Evolutionary conservation across 169 alveolate species (phyloP).

Genomic region (Plasmodium falciparum): DNA sequence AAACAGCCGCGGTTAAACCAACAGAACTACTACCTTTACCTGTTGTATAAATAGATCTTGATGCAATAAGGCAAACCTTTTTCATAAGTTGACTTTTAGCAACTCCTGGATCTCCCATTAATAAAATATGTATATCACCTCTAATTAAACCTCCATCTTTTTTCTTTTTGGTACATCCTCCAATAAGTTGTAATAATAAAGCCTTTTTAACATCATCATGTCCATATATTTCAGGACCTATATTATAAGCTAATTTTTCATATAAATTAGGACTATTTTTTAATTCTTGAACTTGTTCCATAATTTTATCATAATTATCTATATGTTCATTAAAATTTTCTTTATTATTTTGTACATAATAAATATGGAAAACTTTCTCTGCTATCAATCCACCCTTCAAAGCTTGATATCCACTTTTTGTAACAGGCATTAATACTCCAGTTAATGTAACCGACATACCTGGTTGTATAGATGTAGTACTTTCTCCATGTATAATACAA

Average conservation of each 20-base stretch:
- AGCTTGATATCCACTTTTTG: slow-evolving; percentile 86
- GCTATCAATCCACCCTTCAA: slow-evolving; percentile 80
- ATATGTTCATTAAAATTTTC: slow-evolving; percentile 80
- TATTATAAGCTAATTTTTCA: slow-evolving; percentile 93
- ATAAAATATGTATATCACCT: slow-evolving; percentile 97
- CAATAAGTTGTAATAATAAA: slow-evolving; percentile 91
- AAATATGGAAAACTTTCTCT: slow-evolving; percentile 90
- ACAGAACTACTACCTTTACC: slow-evolving; percentile 98
- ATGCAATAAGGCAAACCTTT: slow-evolving; percentile 91
- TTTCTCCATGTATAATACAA: slow-evolving; percentile 91
- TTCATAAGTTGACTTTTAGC: slow-evolving; percentile 97
- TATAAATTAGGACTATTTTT: slow-evolving; percentile 88
- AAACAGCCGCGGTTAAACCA: slow-evolving; percentile 99
- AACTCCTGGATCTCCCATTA: slow-evolving; percentile 99
- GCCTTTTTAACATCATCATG: slow-evolving; percentile 98
- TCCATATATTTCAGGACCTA: slow-evolving; percentile 98
- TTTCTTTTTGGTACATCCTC: slow-evolving; percentile 95
- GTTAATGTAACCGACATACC: slow-evolving; percentile 88
- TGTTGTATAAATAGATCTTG: slow-evolving; percentile 95
- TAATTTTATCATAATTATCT: slow-evolving; percentile 76
- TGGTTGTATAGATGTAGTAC: slow-evolving; percentile 78
- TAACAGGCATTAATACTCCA: slow-evolving; percentile 92
- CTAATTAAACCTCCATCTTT: slow-evolving; percentile 97
- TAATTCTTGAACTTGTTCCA: slow-evolving; percentile 82
- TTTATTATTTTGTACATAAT: slow-evolving; percentile 88